These are phyloP conservation scores for Stygiomarasmius scandens DNA, from an alignment of 1,284 basidiomycete species.

Conservation along the genomic window DNA sequence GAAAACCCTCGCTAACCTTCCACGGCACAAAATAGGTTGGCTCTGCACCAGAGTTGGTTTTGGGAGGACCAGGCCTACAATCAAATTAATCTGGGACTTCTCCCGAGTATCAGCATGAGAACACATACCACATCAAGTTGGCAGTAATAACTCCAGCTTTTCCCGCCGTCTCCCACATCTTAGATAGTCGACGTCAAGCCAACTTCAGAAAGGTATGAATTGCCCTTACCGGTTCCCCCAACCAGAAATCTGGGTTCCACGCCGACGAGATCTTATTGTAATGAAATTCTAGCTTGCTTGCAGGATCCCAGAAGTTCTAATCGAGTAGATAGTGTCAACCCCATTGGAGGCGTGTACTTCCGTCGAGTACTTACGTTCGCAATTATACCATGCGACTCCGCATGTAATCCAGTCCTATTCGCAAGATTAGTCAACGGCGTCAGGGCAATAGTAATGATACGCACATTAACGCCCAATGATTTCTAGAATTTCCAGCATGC, in stretches of 20 bases:
- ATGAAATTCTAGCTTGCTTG: constrained; percentile 60
- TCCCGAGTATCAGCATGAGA: not conserved
- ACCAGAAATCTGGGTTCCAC: constrained; percentile 81
- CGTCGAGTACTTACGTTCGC: too few species aligned
- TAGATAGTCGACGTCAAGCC: not conserved
- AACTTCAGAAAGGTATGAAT: not conserved
- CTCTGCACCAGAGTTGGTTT: constrained; percentile 62
- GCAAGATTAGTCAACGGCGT: constrained; percentile 1
- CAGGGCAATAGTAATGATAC: constrained; percentile 18
- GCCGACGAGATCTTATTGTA: constrained; percentile 66
- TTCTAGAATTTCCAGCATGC: constrained; percentile 44
- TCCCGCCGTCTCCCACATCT: constrained; percentile 90
- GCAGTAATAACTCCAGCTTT: constrained; percentile 77
- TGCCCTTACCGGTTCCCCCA: constrained; percentile 74
- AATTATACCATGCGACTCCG: constrained; percentile 88
- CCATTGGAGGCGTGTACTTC: too few species aligned
- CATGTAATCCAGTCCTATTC: constrained; percentile 83
- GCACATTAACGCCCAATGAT: constrained; percentile 86
- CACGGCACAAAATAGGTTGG: constrained; percentile 80
- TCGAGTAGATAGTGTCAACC: too few species aligned
- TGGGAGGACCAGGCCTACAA: constrained; percentile 79
- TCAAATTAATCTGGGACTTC: not conserved
- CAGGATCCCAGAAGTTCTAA: constrained; percentile 87
- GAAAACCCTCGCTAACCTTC: constrained; percentile 47
- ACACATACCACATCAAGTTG: constrained; percentile 85